Base-by-base conservation (phyloP, 805 yeast species). In the Kodamaea neixiangensis region DNA sequence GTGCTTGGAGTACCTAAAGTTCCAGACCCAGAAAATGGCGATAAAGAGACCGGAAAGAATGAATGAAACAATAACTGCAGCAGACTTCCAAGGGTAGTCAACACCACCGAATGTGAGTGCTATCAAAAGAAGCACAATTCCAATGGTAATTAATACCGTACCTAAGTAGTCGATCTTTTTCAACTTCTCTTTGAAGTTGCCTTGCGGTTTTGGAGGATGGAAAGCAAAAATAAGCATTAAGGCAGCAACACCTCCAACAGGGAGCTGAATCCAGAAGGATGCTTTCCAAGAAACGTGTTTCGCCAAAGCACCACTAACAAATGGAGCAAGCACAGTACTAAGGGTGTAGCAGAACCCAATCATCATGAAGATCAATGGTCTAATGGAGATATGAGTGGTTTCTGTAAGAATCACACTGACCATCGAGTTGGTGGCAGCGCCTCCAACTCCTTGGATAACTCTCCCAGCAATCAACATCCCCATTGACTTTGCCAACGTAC, bases 181-280 rank as follows among this genome's bases (percentile, higher is more conserved):
- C 14, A 81, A 51, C 53, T 79, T 79, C 18, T 67, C 64, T 22
- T 55, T 60, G 33, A 72, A 47, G 15, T 66, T 60, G 13, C 78
- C 77, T 15, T 60, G 60, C 0, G 80, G 75, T 31, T 60, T 64
- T 7, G 80, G 80, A 10, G 85, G 83, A 31, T 72, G 67, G 61
- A 79, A 76, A 14, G 75, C 69, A 3, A 73, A 51, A 1, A 72
- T 44, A 15, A 81, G 61, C 4, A 73, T 54, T 0, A 62, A 59
- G 14, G 73, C 58, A 0, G 82, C 78, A 1, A 72, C 48, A 1
- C 86, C 89, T n/a, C 87, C 87, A 35, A 85, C 64, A 4, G 89
- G 89, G 34, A 87, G 63, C 63, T 86, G 87, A 54, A 86, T 73
- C 65, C 81, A 86, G 61, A 85, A 87, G 58, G 88, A 81, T 89